Conservation (phyloP, 768 basidiomycete genomes). For the Lactifluus echinatus region DNA sequence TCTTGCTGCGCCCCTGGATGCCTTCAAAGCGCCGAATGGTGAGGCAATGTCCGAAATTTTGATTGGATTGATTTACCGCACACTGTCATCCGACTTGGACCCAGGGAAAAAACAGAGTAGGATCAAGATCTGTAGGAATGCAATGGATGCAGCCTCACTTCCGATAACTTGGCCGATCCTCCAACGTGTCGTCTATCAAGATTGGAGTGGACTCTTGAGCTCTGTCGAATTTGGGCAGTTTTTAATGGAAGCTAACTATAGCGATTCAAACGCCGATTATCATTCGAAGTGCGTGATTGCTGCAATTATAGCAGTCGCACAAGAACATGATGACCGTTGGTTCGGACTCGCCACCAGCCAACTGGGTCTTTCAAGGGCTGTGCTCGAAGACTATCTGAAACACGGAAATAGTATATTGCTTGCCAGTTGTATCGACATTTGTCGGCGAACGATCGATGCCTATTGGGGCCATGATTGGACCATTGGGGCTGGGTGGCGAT, state of each 20-base stretch:
- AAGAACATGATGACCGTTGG: not conserved
- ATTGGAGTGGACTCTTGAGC: not conserved
- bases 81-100: not conserved
- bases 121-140: not conserved
- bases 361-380: not conserved
- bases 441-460: not conserved
- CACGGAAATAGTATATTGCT: constrained; percentile 1
- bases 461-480: not conserved
- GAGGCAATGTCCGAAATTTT: not conserved
- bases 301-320: not conserved
- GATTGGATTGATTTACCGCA: not conserved
- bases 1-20: too few relatives aligned
- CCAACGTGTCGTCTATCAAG: not conserved
- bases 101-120: not conserved
- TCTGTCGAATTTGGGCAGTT: constrained; percentile 3
- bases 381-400: not conserved
- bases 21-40: not conserved
- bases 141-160: not conserved
- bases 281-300: not conserved
- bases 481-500: not conserved
- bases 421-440: not conserved
- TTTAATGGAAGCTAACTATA: not conserved
- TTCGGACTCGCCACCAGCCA: not conserved
- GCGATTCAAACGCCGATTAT: not conserved
- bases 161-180: not conserved